Evolutionary conservation across 2,329 filamentous ascomycete genomes (phyloP).

Genomic region (Talaromyces piceae): DNA sequence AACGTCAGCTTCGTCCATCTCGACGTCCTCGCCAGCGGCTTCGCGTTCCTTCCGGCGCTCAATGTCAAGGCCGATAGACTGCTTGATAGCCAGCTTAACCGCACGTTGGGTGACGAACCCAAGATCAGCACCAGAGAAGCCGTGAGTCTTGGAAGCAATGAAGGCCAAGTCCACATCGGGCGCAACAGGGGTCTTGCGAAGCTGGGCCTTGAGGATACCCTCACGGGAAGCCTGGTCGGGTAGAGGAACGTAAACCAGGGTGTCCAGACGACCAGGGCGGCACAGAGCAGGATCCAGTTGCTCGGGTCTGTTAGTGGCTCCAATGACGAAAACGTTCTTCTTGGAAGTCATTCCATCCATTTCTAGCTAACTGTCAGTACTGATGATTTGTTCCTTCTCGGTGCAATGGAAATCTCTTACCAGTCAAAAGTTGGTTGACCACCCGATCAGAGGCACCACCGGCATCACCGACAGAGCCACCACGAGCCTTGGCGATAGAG

Average conservation of each 20-base stretch:
- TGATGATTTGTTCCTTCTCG: slow-evolving; percentile 1
- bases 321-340: slow-evolving; percentile 99
- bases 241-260: slow-evolving; percentile 94
- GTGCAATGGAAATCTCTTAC: slow-evolving; percentile 46
- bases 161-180: slow-evolving; percentile 78
- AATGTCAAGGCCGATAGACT: slow-evolving; percentile 83
- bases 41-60: slow-evolving; percentile 84
- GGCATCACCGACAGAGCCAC: slow-evolving; percentile 90
- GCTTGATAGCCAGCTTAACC: slow-evolving; percentile 98
- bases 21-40: slow-evolving; percentile 64
- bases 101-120: slow-evolving; percentile 98
- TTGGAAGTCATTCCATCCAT: slow-evolving; percentile 99
- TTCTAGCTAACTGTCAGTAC: slow-evolving; percentile 53
- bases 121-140: slow-evolving; percentile 98
- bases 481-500: slow-evolving; percentile 98
- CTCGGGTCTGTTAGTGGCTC: slow-evolving; percentile 96
- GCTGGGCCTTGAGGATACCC: slow-evolving; percentile 87
- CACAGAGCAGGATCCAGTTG: slow-evolving; percentile 97
- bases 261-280: slow-evolving; percentile 97
- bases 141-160: slow-evolving; percentile 95
- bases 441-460: slow-evolving; percentile 98
- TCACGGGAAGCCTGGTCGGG: slow-evolving; percentile 86
- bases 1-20: slow-evolving; percentile 64
- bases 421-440: slow-evolving; percentile 97
- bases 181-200: slow-evolving; percentile 94